Conservation (phyloP, 257 asterid genomes). For the Plantago major region DNA sequence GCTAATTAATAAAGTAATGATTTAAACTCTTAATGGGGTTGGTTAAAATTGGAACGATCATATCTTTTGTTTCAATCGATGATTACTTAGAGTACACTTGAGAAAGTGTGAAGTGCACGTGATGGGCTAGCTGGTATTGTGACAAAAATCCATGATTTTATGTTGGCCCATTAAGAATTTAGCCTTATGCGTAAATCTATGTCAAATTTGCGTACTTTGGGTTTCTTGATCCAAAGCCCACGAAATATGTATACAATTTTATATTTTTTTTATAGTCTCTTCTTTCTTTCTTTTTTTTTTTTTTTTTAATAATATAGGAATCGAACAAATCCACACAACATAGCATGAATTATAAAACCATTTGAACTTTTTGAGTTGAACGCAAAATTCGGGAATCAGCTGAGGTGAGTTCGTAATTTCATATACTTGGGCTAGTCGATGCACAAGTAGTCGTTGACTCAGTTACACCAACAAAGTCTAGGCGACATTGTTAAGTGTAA, state of each 20-base stretch:
- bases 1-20: constrained; percentile 20
- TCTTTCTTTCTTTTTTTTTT: too few species aligned
- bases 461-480: constrained; percentile 18
- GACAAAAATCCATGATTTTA: constrained; percentile 24
- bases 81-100: not conserved
- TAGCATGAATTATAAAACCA: too few species aligned
- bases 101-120: constrained; percentile 42
- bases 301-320: too few species aligned
- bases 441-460: constrained; percentile 32
- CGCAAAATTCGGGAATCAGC: too few species aligned
- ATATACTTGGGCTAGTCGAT: too few species aligned
- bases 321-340: too few species aligned
- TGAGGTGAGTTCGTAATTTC: too few species aligned
- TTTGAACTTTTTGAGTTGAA: too few species aligned
- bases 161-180: not conserved
- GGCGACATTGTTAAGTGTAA: constrained; percentile 27
- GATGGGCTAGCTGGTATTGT: constrained; percentile 33
- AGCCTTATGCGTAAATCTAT: not conserved
- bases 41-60: not conserved
- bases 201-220: not conserved
- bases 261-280: too few species aligned
- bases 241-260: not conserved
- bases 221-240: not conserved
- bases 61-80: too few species aligned
- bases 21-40: constrained; percentile 27